Evolutionary conservation across 768 basidiomycete species (phyloP).

Genomic region (Tulasnella sp.): DNA sequence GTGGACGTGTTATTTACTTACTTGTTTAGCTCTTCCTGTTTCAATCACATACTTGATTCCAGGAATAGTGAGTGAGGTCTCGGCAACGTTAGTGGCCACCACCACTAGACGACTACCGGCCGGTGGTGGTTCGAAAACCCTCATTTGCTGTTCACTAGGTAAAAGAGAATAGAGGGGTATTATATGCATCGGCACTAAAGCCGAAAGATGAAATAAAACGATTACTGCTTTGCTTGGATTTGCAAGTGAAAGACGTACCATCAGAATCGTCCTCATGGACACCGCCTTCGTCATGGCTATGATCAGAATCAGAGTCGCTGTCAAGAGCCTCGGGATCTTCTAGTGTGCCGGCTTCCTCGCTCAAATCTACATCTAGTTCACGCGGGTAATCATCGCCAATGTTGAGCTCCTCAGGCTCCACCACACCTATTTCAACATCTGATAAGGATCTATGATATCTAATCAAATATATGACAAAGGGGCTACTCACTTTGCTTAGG

Average conservation of each 20-base stretch:
- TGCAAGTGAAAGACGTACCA: slow-evolving; percentile 21
- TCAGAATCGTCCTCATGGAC: slow-evolving; percentile 55
- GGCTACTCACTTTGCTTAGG: not conserved
- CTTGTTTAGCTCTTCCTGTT: slow-evolving; percentile 90
- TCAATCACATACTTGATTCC: slow-evolving; percentile 98
- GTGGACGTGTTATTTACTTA: slow-evolving; percentile 23
- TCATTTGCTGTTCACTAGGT: slow-evolving; percentile 88
- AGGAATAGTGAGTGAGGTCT: slow-evolving; percentile 94
- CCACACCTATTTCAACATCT: not conserved
- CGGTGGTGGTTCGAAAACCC: slow-evolving; percentile 78
- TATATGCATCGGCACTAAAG: slow-evolving; percentile 79
- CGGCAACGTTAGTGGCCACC: slow-evolving; percentile 90
- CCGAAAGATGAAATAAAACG: slow-evolving; percentile 10
- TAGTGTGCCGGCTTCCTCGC: slow-evolving; percentile 35
- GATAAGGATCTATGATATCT: too few relatives aligned
- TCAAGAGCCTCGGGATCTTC: slow-evolving; percentile 46
- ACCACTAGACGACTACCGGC: slow-evolving; percentile 74
- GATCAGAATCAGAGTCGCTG: slow-evolving; percentile 58
- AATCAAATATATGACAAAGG: too few relatives aligned
- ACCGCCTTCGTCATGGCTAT: slow-evolving; percentile 49
- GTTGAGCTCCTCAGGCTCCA: not conserved
- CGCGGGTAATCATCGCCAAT: slow-evolving; percentile 51
- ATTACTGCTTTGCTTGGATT: slow-evolving; percentile 27
- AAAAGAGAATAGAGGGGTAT: slow-evolving; percentile 89
- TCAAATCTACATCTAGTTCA: slow-evolving; percentile 56